phyloP scores from a whole-genome alignment of 2,329 filamentous ascomycete species.

The Aspergillus sp. region DNA sequence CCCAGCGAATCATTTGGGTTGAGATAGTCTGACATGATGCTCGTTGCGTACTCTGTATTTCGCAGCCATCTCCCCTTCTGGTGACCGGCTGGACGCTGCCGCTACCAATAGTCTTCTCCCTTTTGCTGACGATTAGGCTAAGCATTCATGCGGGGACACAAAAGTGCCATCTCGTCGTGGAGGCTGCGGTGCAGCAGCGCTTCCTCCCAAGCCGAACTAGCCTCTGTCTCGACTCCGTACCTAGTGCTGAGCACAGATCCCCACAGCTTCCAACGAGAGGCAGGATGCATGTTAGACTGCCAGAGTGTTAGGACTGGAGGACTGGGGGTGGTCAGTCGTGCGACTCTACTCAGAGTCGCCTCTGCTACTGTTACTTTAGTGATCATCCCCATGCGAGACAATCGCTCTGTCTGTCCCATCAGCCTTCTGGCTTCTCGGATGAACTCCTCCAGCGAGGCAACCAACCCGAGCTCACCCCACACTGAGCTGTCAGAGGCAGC shows the following conservation, averaged over 20 bases:
- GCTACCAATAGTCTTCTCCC: conserved; percentile 16
- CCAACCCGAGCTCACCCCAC: conserved; percentile 1
- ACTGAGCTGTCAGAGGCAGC: background rate
- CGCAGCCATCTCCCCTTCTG: conserved; percentile 8
- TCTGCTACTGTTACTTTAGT: too few species aligned
- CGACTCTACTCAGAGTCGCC: too few species aligned
- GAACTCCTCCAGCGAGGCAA: conserved; percentile 5
- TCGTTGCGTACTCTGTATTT: background rate
- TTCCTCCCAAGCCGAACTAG: background rate
- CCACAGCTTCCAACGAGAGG: background rate
- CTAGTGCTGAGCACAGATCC: conserved; percentile 7
- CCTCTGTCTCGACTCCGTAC: background rate
- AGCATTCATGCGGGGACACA: conserved; percentile 18
- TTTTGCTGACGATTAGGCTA: conserved; percentile 3
- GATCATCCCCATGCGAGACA: background rate
- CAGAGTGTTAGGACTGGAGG: too few species aligned
- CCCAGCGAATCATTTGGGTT: background rate
- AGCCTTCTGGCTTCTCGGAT: background rate
- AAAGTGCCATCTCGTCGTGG: background rate
- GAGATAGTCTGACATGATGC: too few species aligned
- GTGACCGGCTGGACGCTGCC: conserved; percentile 15
- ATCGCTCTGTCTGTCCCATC: background rate
- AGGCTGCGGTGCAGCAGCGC: background rate
- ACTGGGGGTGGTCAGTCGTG: too few species aligned
- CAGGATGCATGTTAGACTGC: too few species aligned